Evolutionary conservation across 2,329 filamentous ascomycete genomes (phyloP).

Genomic region (Botryosphaeria agaves): DNA sequence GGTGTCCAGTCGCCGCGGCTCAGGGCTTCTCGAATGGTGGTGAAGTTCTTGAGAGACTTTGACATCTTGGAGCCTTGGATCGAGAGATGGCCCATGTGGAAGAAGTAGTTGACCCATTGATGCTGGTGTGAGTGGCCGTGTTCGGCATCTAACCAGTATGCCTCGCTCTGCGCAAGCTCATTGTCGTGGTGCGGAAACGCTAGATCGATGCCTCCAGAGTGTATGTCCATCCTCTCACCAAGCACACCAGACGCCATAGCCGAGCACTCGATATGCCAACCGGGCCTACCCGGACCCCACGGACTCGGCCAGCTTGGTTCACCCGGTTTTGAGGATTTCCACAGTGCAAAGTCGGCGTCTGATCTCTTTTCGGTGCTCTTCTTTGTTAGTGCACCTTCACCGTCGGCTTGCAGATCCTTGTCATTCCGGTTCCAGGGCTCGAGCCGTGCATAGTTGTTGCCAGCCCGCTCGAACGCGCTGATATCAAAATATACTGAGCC

Average conservation of each 20-base stretch:
- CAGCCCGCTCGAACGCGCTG: constrained; percentile 62
- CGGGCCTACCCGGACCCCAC: constrained; percentile 77
- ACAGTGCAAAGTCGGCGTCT: constrained; percentile 74
- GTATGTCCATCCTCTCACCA: constrained; percentile 74
- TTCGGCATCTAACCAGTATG: constrained; percentile 44
- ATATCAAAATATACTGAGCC: constrained; percentile 95
- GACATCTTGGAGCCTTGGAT: constrained; percentile 93
- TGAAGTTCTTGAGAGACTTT: constrained; percentile 90
- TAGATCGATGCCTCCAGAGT: constrained; percentile 83
- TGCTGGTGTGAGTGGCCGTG: constrained; percentile 19
- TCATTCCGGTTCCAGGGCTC: constrained; percentile 76
- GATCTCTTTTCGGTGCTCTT: constrained; percentile 51
- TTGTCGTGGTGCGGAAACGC: constrained; percentile 90
- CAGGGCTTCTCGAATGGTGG: constrained; percentile 75
- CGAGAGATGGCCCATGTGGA: constrained; percentile 85
- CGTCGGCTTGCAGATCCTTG: constrained; percentile 68
- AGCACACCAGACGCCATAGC: constrained; percentile 89
- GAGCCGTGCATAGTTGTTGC: constrained; percentile 71
- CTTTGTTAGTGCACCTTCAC: constrained; percentile 62
- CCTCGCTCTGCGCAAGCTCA: constrained; percentile 77
- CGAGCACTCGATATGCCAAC: constrained; percentile 96
- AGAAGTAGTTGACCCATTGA: constrained; percentile 89
- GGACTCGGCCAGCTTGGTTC: constrained; percentile 80
- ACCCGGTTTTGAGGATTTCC: constrained; percentile 83
- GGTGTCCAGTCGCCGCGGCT: constrained; percentile 53